A percentile compares a stretch with the other conserved stretches of the same genome.
phyloP scores from a whole-genome alignment of 148 eudicot species.

The Rheum nobile region DNA sequence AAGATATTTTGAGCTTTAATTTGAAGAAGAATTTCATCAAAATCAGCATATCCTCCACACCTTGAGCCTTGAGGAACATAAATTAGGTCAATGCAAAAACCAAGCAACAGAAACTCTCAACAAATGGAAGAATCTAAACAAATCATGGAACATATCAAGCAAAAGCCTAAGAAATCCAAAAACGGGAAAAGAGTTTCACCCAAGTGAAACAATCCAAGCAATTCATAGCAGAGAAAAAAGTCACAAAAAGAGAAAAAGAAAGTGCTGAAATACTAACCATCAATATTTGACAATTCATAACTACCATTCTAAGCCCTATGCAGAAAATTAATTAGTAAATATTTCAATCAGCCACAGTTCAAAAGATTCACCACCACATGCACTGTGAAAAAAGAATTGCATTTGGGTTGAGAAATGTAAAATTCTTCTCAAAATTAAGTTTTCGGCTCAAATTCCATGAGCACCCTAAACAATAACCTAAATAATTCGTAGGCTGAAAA shows the following conservation, averaged over 20 bases:
- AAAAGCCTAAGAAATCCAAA: slow-evolving; percentile 3
- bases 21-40: neutral
- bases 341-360: neutral
- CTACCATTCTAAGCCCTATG: slow-evolving; percentile 1
- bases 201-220: neutral
- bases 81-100: neutral
- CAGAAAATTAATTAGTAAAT: neutral
- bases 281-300: neutral
- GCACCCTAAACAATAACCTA: neutral
- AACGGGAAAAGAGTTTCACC: neutral
- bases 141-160: neutral
- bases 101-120: neutral
- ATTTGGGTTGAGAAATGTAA: too few relatives aligned
- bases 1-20: neutral
- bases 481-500: neutral
- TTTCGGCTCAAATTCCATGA: neutral
- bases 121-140: slow-evolving; percentile 1
- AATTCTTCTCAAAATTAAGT: neutral
- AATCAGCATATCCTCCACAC: neutral
- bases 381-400: neutral
- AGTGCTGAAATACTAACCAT: neutral
- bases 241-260: neutral
- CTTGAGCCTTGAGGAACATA: slow-evolving; percentile 4
- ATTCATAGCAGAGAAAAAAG: neutral
- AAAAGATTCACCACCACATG: neutral